These are phyloP conservation scores for Penicillium sp. DNA, from an alignment of 2,329 filamentous ascomycete species.

Conservation along the genomic window DNA sequence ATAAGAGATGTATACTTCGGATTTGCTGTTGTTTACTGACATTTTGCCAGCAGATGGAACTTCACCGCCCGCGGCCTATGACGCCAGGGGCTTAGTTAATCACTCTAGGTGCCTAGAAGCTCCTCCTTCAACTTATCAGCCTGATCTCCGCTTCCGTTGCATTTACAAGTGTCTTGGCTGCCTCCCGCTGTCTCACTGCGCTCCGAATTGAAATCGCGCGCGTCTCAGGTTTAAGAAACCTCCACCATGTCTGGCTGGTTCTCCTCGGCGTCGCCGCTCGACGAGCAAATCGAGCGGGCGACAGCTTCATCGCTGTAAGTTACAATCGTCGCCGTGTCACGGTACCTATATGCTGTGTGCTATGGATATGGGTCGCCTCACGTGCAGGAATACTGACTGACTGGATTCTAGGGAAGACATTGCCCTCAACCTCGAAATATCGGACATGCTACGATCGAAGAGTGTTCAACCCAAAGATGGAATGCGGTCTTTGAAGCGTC, in stretches of 20 bases:
- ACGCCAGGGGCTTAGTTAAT: conserved; percentile 37
- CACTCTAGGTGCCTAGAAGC: conserved; percentile 23
- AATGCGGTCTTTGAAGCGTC: conserved; percentile 91
- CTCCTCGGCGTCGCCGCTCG: conserved; percentile 85
- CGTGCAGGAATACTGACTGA: conserved; percentile 7
- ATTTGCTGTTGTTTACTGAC: too few relatives aligned
- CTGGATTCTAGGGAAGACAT: conserved; percentile 76
- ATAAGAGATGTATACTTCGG: too few relatives aligned
- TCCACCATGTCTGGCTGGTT: conserved; percentile 95
- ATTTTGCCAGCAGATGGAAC: conserved; percentile 9
- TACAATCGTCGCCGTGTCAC: conserved; percentile 16
- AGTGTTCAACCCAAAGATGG: conserved; percentile 96
- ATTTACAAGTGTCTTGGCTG: conserved; percentile 5
- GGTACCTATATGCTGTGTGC: neutral
- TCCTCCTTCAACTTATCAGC: conserved; percentile 19
- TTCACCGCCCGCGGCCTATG: conserved; percentile 38
- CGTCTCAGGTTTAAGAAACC: conserved; percentile 13
- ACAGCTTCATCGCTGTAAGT: conserved; percentile 89
- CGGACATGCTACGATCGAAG: conserved; percentile 95
- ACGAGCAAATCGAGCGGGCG: conserved; percentile 95
- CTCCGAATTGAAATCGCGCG: neutral
- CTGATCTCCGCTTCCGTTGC: conserved; percentile 8
- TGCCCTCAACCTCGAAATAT: conserved; percentile 95
- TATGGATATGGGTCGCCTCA: neutral
- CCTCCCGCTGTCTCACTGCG: conserved; percentile 38